These are phyloP conservation scores for Cicer arietinum DNA, from an alignment of 306 rosid genomes.

Conservation along the genomic window DNA sequence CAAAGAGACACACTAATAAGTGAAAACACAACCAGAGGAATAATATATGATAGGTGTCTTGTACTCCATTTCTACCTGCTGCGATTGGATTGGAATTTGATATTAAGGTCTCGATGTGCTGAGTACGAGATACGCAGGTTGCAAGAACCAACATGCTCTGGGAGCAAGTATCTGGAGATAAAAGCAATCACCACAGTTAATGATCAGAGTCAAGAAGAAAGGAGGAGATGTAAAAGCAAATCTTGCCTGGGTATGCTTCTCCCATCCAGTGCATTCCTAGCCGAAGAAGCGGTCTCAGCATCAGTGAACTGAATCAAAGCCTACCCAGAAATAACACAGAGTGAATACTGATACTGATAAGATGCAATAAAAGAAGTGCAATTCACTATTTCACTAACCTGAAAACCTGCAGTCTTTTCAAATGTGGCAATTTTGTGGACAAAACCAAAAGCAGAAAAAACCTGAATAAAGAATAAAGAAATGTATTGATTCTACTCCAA, in stretches of 20 bases:
- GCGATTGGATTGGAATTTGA: conserved; percentile 94
- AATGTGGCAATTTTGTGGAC: conserved; percentile 87
- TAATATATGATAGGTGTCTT: conserved; percentile 31
- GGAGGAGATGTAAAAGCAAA: conserved; percentile 17
- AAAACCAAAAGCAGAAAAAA: conserved; percentile 84
- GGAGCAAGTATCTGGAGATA: conserved; percentile 76
- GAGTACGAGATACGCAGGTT: conserved; percentile 88
- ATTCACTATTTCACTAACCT: conserved; percentile 53
- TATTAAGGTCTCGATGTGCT: conserved; percentile 86
- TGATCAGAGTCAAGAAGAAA: conserved; percentile 10
- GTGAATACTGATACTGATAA: conserved; percentile 12
- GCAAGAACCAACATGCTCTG: conserved; percentile 80
- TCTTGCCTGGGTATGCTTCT: conserved; percentile 89
- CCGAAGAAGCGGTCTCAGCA: conserved; percentile 80
- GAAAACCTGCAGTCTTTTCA: conserved; percentile 87
- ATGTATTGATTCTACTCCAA: not conserved
- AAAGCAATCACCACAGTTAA: conserved; percentile 35
- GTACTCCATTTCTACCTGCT: conserved; percentile 71
- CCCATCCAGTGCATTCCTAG: conserved; percentile 88
- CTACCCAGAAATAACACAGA: conserved; percentile 44
- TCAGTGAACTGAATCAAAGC: conserved; percentile 89
- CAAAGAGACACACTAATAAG: conserved; percentile 14
- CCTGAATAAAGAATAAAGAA: conserved; percentile 53
- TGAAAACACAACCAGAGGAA: not conserved
- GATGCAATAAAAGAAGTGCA: conserved; percentile 26